These are phyloP conservation scores for Talaromyces verruculosus DNA, from an alignment of 2,329 filamentous ascomycete genomes.

Conservation along the genomic window DNA sequence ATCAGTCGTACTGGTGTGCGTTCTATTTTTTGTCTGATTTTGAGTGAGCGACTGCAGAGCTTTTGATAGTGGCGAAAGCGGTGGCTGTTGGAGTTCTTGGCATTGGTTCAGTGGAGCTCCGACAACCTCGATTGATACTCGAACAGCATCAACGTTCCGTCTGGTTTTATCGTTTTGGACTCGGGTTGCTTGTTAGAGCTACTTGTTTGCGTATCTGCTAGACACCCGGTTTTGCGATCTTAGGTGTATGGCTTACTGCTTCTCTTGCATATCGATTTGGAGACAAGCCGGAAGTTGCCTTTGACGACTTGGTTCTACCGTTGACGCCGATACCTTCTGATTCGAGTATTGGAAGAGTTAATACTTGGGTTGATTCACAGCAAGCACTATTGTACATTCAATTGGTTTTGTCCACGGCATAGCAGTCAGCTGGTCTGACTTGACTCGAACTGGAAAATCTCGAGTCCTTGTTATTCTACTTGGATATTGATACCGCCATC, in stretches of 20 bases:
- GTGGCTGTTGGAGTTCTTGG: neutral
- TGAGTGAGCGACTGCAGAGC: neutral
- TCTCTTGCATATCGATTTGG: neutral
- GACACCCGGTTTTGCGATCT: too few relatives aligned
- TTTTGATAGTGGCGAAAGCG: neutral
- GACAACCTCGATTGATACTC: constrained; percentile 2
- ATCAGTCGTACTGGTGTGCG: neutral
- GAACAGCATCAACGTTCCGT: neutral
- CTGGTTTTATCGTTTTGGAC: neutral
- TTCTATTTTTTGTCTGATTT: neutral
- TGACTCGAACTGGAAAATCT: neutral
- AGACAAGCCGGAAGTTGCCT: neutral
- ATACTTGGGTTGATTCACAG: neutral
- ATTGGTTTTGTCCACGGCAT: neutral
- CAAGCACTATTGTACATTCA: neutral
- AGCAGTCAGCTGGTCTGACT: constrained; percentile 14
- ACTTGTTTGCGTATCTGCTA: neutral
- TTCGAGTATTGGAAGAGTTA: neutral
- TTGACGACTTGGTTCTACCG: neutral
- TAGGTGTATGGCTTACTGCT: neutral
- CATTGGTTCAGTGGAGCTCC: neutral
- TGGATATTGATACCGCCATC: neutral
- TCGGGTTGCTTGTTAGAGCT: neutral
- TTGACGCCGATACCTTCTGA: neutral
- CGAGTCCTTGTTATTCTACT: neutral